phyloP scores from a whole-genome alignment of 345 rosid species.

The Eutrema japonicum region DNA sequence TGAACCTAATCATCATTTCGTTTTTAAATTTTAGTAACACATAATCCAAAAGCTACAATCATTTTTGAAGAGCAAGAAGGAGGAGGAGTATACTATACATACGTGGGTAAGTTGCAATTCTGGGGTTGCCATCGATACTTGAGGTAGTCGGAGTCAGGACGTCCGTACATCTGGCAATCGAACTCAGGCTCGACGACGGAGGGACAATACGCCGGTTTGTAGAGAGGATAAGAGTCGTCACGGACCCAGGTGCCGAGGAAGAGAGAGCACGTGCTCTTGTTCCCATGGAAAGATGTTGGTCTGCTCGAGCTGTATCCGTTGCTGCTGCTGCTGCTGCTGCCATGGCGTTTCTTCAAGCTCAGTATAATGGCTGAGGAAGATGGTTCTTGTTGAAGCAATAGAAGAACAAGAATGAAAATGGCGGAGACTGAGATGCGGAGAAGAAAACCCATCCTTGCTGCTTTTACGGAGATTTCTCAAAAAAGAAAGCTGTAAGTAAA shows the following conservation, averaged over 20 bases:
- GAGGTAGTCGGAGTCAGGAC: constrained; percentile 89
- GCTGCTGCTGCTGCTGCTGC: constrained; percentile 37
- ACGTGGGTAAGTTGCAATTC: constrained; percentile 88
- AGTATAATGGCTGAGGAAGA: constrained; percentile 63
- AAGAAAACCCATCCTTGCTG: constrained; percentile 34
- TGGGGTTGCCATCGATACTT: constrained; percentile 89
- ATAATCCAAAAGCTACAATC: too few species aligned
- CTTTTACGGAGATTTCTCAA: constrained; percentile 3
- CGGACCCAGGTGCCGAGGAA: constrained; percentile 73
- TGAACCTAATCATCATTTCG: constrained; percentile 56
- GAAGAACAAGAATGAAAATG: constrained; percentile 39
- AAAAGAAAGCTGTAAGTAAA: constrained; percentile 18
- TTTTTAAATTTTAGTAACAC: too few species aligned
- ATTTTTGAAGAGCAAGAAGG: background rate
- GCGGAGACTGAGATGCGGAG: constrained; percentile 40
- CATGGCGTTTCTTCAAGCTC: constrained; percentile 66
- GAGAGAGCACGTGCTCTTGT: constrained; percentile 56
- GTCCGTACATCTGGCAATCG: constrained; percentile 82
- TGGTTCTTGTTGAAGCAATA: constrained; percentile 40
- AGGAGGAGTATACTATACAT: background rate
- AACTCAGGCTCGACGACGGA: constrained; percentile 71
- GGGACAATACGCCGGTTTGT: constrained; percentile 65
- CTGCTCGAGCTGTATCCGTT: constrained; percentile 53
- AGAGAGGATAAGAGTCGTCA: constrained; percentile 76
- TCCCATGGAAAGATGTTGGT: constrained; percentile 59